A percentile compares a stretch with the other conserved stretches of the same genome.
These are phyloP conservation scores for Adansonia rubrostipa DNA, from an alignment of 441 rosid genomes.

Conservation along the genomic window DNA sequence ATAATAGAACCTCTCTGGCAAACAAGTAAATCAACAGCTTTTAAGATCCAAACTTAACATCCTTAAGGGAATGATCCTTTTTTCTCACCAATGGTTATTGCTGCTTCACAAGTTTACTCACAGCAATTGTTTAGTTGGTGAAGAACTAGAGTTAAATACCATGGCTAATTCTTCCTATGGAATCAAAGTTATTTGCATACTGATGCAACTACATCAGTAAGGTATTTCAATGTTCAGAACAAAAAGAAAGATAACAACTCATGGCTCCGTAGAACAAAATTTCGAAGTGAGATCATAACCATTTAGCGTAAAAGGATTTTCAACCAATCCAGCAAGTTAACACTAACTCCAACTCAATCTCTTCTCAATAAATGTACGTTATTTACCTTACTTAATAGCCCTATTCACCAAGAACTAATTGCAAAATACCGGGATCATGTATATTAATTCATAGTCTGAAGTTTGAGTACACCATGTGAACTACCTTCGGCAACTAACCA, in stretches of 20 bases:
- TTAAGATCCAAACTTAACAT: constrained; percentile 13
- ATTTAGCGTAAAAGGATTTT: not conserved
- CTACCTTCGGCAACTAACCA: not conserved
- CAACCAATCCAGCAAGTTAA: not conserved
- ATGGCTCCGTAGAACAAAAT: not conserved
- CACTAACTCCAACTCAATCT: constrained; percentile 3
- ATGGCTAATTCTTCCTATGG: not conserved
- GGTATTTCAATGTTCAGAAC: constrained; percentile 2
- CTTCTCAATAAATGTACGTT: not conserved
- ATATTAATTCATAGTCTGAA: not conserved
- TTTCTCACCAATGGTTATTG: constrained; percentile 2
- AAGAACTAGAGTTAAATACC: constrained; percentile 10
- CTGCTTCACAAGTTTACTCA: not conserved
- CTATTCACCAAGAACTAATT: not conserved
- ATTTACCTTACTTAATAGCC: not conserved
- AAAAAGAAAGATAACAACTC: not conserved
- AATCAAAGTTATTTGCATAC: not conserved
- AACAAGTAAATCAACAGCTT: not conserved
- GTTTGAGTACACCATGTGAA: not conserved
- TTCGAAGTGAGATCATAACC: not conserved
- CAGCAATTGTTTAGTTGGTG: not conserved
- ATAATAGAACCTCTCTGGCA: not conserved
- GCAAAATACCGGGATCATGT: not conserved
- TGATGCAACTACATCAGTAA: constrained; percentile 3
- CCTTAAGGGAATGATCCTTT: not conserved